These are phyloP conservation scores for Lipomyces yamadae DNA, from an alignment of 805 yeast species.

Conservation along the genomic window DNA sequence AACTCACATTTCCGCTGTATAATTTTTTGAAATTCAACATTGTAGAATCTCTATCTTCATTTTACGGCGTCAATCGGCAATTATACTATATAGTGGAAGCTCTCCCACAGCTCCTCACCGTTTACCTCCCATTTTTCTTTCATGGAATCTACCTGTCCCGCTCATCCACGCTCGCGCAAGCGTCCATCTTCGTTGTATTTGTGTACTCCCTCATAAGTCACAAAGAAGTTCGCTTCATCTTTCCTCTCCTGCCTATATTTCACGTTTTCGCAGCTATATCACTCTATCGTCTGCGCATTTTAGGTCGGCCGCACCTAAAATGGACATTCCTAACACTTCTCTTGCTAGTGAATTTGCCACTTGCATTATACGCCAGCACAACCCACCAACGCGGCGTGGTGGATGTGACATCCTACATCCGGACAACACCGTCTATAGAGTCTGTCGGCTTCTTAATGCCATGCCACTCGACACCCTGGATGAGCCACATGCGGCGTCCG, in stretches of 20 bases:
- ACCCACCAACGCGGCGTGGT: constrained; percentile 87
- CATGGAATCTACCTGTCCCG: constrained; percentile 48
- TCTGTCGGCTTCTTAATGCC: constrained; percentile 86
- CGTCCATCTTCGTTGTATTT: constrained; percentile 52
- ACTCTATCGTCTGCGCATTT: constrained; percentile 43
- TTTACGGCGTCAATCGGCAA: constrained; percentile 85
- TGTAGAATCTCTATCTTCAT: constrained; percentile 70
- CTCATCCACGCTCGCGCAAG: constrained; percentile 41
- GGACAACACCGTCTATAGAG: constrained; percentile 48
- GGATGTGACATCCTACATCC: constrained; percentile 61
- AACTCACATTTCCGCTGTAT: constrained; percentile 55
- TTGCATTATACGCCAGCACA: constrained; percentile 61
- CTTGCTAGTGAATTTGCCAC: constrained; percentile 48
- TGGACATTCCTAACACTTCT: constrained; percentile 33
- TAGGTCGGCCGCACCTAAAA: constrained; percentile 16
- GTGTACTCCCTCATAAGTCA: constrained; percentile 73
- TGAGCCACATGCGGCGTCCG: constrained; percentile 72
- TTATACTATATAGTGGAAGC: constrained; percentile 85
- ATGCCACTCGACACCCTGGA: constrained; percentile 98
- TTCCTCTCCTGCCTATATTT: constrained; percentile 79
- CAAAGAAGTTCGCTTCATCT: constrained; percentile 89
- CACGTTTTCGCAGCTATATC: constrained; percentile 54
- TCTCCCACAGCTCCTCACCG: constrained; percentile 73
- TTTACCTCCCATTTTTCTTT: constrained; percentile 65
- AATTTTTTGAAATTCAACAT: constrained; percentile 80